Conservation (phyloP, 345 rosid species). For the Fremontodendron californicum region DNA sequence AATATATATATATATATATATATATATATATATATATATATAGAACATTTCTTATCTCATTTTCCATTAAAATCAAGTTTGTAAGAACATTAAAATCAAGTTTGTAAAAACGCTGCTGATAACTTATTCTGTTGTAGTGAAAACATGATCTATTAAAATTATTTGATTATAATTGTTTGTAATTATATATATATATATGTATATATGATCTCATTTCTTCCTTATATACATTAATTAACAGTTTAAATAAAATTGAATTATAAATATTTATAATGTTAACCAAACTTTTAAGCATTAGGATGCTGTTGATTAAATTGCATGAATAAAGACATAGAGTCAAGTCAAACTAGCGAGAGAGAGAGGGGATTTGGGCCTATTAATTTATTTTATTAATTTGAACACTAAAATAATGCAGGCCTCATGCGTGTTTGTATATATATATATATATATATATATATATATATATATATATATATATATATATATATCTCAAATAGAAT, state of each 20-base stretch:
- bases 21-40: too few relatives aligned
- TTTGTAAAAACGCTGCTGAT: too few relatives aligned
- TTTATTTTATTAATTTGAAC: background rate
- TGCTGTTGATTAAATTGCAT: background rate
- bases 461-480: background rate
- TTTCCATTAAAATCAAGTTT: background rate
- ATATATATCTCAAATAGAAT: conserved; percentile 7
- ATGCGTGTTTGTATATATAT: conserved; percentile 23
- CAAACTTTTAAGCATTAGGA: background rate
- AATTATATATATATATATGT: too few relatives aligned
- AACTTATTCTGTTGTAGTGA: too few relatives aligned
- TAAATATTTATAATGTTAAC: background rate
- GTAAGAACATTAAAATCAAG: too few relatives aligned
- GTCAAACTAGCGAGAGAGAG: background rate
- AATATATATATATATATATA: too few relatives aligned
- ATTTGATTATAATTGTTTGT: background rate
- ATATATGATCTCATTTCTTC: background rate
- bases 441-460: background rate
- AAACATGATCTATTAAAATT: too few relatives aligned
- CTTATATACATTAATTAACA: background rate
- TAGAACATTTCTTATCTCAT: background rate
- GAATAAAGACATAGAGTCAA: conserved; percentile 6
- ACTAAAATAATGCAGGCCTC: conserved; percentile 20
- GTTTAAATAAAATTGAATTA: too few relatives aligned
- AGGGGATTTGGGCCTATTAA: conserved; percentile 17